These are phyloP conservation scores for Amanita rubescens DNA, from an alignment of 768 basidiomycete species.

Conservation along the genomic window DNA sequence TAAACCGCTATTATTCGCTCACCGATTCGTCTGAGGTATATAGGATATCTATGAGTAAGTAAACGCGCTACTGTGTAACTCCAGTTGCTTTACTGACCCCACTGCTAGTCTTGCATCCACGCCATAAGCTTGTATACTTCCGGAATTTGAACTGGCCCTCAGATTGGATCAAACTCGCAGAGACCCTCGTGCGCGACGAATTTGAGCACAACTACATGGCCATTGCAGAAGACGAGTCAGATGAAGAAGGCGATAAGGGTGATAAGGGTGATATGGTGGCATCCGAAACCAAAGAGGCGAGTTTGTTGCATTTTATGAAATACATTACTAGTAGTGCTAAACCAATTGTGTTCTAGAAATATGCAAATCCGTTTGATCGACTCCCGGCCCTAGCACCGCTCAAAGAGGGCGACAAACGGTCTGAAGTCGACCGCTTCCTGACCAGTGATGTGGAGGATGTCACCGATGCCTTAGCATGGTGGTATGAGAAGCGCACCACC, in stretches of 20 bases:
- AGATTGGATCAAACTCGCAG: conserved; percentile 14
- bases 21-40: conserved; percentile 1
- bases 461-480: conserved; percentile 11
- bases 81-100: not conserved
- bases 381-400: not conserved
- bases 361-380: not conserved
- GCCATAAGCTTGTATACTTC: conserved; percentile 22
- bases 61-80: not conserved
- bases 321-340: too few species aligned
- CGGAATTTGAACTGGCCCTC: conserved; percentile 11
- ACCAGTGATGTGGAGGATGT: not conserved
- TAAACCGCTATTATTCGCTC: not conserved
- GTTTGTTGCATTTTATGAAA: not conserved
- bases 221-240: not conserved
- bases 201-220: not conserved
- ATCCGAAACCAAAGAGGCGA: not conserved
- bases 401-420: not conserved
- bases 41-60: conserved; percentile 3
- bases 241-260: not conserved
- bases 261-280: not conserved
- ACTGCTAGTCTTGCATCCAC: conserved; percentile 19
- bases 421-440: not conserved
- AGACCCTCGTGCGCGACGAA: not conserved
- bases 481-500: conserved; percentile 10
- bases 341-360: not conserved